These are phyloP conservation scores for Phytophthora melonis DNA, from an alignment of 352 stramenopile species.

Conservation along the genomic window DNA sequence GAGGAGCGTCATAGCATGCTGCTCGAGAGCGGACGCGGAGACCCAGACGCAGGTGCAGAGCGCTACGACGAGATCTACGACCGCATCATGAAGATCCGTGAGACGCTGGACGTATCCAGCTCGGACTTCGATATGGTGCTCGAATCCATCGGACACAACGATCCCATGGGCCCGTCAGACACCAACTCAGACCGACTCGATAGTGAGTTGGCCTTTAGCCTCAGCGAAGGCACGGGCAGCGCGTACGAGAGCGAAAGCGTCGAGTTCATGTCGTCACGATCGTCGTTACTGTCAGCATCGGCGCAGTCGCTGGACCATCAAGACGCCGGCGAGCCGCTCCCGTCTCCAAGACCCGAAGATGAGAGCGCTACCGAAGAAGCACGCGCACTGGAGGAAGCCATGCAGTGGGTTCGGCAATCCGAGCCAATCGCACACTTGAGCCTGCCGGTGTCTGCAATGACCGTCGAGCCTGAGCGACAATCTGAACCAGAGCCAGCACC, in stretches of 20 bases:
- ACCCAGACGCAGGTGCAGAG: slow-evolving; percentile 37
- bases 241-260: slow-evolving; percentile 28
- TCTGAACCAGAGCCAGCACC: slow-evolving; percentile 14
- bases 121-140: slow-evolving; percentile 61
- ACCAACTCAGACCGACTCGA: slow-evolving; percentile 27
- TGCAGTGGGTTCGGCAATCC: slow-evolving; percentile 45
- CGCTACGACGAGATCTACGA: slow-evolving; percentile 59
- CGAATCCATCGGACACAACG: slow-evolving; percentile 37
- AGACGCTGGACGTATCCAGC: slow-evolving; percentile 57
- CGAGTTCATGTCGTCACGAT: slow-evolving; percentile 40
- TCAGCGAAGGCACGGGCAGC: slow-evolving; percentile 32
- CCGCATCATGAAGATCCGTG: slow-evolving; percentile 58
- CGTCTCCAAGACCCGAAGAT: slow-evolving; percentile 23
- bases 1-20: slow-evolving; percentile 42
- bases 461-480: slow-evolving; percentile 8
- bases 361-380: slow-evolving; percentile 34
- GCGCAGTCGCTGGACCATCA: slow-evolving; percentile 41
- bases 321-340: slow-evolving; percentile 44
- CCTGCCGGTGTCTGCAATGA: not conserved
- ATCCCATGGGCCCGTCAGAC: slow-evolving; percentile 22
- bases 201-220: slow-evolving; percentile 37
- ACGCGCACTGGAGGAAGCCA: slow-evolving; percentile 43
- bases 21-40: slow-evolving; percentile 32
- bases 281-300: slow-evolving; percentile 39
- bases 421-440: slow-evolving; percentile 30